Percentiles rank a stretch among this genome's conserved stretches.
These are phyloP conservation scores for Erysiphe neolycopersici DNA, from an alignment of 2,329 filamentous ascomycete species.

Conservation along the genomic window DNA sequence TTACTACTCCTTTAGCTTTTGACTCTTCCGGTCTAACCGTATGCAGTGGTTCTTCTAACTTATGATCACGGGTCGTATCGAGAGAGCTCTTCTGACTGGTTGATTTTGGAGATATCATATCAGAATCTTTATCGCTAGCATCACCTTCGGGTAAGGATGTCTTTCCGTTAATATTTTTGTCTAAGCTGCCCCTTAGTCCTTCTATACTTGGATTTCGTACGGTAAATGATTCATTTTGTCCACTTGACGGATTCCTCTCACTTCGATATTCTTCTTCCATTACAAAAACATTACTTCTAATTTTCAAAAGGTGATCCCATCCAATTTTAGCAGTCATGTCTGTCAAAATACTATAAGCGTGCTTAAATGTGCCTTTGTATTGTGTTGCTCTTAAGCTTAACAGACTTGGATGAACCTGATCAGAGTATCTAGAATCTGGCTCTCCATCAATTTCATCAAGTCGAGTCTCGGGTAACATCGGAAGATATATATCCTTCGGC, in stretches of 20 bases:
- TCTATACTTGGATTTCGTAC: constrained; percentile 58
- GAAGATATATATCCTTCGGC: constrained; percentile 64
- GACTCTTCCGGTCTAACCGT: constrained; percentile 52
- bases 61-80: constrained; percentile 3
- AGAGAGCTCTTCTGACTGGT: constrained; percentile 8
- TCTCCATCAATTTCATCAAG: constrained; percentile 94
- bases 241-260: constrained; percentile 41
- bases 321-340: constrained; percentile 93
- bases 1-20: constrained; percentile 49
- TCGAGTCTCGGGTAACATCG: constrained; percentile 64
- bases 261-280: constrained; percentile 98
- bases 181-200: constrained; percentile 44
- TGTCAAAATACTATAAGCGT: constrained; percentile 80
- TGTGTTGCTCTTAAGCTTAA: constrained; percentile 63
- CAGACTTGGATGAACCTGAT: constrained; percentile 68
- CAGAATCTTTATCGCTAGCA: constrained; percentile 8
- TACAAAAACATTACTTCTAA: constrained; percentile 88
- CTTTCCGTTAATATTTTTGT: constrained; percentile 21
- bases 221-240: constrained; percentile 17
- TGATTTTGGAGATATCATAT: constrained; percentile 7
- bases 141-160: constrained; percentile 11
- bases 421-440: constrained; percentile 50
- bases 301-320: constrained; percentile 88
- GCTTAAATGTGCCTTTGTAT: constrained; percentile 87
- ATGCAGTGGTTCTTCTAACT: constrained; percentile 53